Evolutionary conservation across 2,329 filamentous ascomycete genomes (phyloP).

Genomic region (Ascosphaera pollenicola): DNA sequence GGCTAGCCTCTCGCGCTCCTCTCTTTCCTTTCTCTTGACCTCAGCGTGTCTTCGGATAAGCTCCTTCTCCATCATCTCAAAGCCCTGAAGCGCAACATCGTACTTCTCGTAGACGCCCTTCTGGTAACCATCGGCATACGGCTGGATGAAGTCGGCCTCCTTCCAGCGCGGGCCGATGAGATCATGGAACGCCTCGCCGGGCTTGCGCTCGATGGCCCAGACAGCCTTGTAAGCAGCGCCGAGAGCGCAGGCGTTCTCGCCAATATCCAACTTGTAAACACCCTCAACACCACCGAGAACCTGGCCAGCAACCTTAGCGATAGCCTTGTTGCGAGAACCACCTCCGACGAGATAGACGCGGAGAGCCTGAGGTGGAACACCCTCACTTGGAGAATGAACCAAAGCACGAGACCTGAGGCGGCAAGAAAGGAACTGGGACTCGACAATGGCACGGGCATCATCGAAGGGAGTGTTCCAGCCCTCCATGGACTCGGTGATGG

Average conservation of each 20-base stretch:
- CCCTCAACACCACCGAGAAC: constrained; percentile 78
- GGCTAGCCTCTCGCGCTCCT: no score
- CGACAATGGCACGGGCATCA: constrained; percentile 74
- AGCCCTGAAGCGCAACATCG: constrained; percentile 51
- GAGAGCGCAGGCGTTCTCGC: constrained; percentile 82
- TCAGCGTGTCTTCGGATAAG: constrained; percentile 28
- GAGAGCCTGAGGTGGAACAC: constrained; percentile 60
- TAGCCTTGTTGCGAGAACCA: constrained; percentile 72
- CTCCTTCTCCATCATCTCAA: constrained; percentile 50
- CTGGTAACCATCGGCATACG: constrained; percentile 62
- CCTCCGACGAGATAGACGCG: constrained; percentile 89
- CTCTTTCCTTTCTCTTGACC: background rate
- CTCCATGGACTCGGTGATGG: constrained; percentile 29
- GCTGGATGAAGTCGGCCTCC: constrained; percentile 63
- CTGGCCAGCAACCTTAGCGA: constrained; percentile 63
- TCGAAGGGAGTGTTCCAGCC: constrained; percentile 34
- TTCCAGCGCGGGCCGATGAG: constrained; percentile 67
- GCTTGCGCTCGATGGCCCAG: constrained; percentile 57
- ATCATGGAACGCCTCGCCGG: constrained; percentile 63
- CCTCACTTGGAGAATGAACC: constrained; percentile 32
- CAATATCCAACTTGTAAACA: constrained; percentile 81
- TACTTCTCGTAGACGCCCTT: constrained; percentile 56
- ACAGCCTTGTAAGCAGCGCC: constrained; percentile 92
- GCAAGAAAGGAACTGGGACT: constrained; percentile 85
- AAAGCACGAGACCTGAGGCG: constrained; percentile 64